Evolutionary conservation across 441 rosid species (phyloP), one percentile per base, ranked within the genome.

Genomic region (Omphalea diandra): DNA sequence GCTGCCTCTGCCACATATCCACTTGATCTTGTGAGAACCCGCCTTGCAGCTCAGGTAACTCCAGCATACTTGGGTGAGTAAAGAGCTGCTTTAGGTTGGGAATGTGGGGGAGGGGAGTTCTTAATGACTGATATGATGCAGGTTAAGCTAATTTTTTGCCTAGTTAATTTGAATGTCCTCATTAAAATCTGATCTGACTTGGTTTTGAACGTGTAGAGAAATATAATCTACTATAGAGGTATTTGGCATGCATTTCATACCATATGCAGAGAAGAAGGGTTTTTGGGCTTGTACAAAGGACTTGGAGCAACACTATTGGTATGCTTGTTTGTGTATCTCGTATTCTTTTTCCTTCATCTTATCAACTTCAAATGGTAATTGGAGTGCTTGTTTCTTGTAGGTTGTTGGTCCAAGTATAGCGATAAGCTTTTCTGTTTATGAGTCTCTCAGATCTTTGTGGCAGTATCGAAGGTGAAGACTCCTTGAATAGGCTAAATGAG

Each of bases 231-330:
- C 79, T 94, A 94, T 68, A 84, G 85, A 76, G 99, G 98, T 44
- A 78, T 92, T 62, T 75, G 80, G 77, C 94, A 94, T 83, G 85
- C 98, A 43, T 89, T 92, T 58, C 70, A 65, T 58, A 92, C 97
- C 74, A 94, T 94, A 56, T 83, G 86, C 84, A 80, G 77, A 77
- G 99, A 92, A 31, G 98, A 94, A 78, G 99, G 98, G 11, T 47
- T 83, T 67, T 76, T 83, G 68, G 98, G 99, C 73, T 73, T 94
- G 77, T 94, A 92, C 77, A 90, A 87, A 82, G 99, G 98, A 70
- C 91, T 94, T 77, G 98, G 97, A 74, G 88, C 97, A n/a, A 94
- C 99, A 40, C 76, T 92, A 74, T 75, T 94, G 97, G 99, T 94
- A 88, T 67, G 69, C 12, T 33, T 22, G 64, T 6, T 69, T 62